These are phyloP conservation scores for Metschnikowia bowlesiae DNA, from an alignment of 805 yeast species.

Conservation along the genomic window DNA sequence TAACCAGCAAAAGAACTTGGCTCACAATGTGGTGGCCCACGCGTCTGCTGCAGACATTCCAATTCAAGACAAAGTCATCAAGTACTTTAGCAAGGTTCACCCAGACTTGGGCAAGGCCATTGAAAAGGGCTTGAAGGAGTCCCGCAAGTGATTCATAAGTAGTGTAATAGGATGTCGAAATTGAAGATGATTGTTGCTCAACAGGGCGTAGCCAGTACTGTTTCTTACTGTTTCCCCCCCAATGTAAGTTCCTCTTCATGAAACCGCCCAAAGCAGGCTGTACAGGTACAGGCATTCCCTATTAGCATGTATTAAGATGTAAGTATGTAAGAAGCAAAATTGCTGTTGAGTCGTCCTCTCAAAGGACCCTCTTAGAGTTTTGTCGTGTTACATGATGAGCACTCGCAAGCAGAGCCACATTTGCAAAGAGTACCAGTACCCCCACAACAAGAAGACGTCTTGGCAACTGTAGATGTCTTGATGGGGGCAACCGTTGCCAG, in stretches of 20 bases:
- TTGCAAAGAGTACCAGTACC: conserved; percentile 32
- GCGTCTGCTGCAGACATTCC: conserved; percentile 62
- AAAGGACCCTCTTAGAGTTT: conserved; percentile 23
- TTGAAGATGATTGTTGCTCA: no score
- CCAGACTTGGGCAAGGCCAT: conserved; percentile 63
- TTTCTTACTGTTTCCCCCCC: no score
- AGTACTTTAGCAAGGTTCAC: conserved; percentile 70
- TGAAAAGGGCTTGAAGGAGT: conserved; percentile 55
- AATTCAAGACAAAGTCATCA: conserved; percentile 75
- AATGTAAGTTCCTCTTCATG: no score
- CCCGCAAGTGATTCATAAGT: conserved; percentile 36
- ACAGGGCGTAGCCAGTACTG: no score
- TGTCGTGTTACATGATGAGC: conserved; percentile 41
- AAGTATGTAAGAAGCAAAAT: neutral
- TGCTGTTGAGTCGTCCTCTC: neutral
- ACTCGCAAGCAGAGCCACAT: conserved; percentile 38
- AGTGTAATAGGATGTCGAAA: no score
- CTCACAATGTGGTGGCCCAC: conserved; percentile 80
- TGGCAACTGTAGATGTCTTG: conserved; percentile 11
- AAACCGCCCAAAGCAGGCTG: neutral
- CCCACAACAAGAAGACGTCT: conserved; percentile 25
- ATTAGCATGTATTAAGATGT: neutral
- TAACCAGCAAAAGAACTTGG: conserved; percentile 79
- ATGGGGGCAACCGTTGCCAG: conserved; percentile 10
- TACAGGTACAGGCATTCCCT: neutral